A percentile compares a stretch with the other conserved stretches of the same genome.
phyloP scores from a whole-genome alignment of 2,329 filamentous ascomycete species.

The Fusarium lateritium region DNA sequence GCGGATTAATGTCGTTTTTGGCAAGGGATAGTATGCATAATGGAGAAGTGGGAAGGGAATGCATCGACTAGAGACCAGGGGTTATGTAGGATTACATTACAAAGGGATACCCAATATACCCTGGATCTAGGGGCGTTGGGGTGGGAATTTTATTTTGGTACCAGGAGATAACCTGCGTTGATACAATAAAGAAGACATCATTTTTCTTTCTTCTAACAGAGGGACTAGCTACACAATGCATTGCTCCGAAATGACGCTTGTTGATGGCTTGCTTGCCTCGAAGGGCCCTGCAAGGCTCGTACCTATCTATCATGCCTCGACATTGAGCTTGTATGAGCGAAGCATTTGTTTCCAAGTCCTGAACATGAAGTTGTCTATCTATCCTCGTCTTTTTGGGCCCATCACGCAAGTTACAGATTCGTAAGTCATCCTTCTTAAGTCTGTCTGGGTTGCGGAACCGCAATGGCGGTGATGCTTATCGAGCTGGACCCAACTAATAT shows the following conservation, averaged over 20 bases:
- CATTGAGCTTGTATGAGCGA: too few species aligned
- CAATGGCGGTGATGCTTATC: not conserved
- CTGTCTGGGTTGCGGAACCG: too few species aligned
- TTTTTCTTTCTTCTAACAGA: slow-evolving; percentile 14
- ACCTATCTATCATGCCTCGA: too few species aligned
- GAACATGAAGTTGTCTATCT: too few species aligned
- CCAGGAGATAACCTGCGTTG: slow-evolving; percentile 9
- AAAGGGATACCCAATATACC: slow-evolving; percentile 50
- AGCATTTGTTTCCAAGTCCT: too few species aligned
- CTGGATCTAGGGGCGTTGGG: slow-evolving; percentile 48
- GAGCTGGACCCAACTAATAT: not conserved
- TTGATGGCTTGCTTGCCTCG: not conserved
- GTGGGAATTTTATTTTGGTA: slow-evolving; percentile 39
- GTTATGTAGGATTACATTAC: slow-evolving; percentile 44
- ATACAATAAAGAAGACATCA: slow-evolving; percentile 26
- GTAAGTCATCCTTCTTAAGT: too few species aligned
- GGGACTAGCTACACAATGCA: not conserved
- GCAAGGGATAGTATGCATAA: slow-evolving; percentile 16
- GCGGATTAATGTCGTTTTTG: slow-evolving; percentile 16
- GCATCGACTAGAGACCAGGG: slow-evolving; percentile 9
- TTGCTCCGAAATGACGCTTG: not conserved
- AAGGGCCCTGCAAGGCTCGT: too few species aligned
- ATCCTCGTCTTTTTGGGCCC: too few species aligned
- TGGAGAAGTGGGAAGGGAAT: slow-evolving; percentile 14
- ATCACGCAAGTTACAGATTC: too few species aligned